These are phyloP conservation scores for Trametes sp. DNA, from an alignment of 1,284 basidiomycete genomes.

Conservation along the genomic window DNA sequence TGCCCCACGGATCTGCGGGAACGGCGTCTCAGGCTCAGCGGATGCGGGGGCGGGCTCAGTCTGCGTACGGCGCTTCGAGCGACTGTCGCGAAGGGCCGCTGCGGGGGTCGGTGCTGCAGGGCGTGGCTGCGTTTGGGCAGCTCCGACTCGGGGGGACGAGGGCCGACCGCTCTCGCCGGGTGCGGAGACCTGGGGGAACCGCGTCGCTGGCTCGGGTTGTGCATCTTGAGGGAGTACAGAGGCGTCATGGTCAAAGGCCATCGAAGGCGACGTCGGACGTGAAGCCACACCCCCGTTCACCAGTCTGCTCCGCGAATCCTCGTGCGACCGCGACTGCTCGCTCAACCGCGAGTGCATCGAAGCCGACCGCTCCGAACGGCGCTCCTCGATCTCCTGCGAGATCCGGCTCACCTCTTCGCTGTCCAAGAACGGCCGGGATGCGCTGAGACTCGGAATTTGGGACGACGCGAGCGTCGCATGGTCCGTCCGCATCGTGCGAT, in stretches of 20 bases:
- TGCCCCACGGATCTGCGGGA: conserved; percentile 82
- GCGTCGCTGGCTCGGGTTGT: conserved; percentile 18
- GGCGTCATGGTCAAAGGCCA: conserved; percentile 16
- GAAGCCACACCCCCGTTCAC: conserved; percentile 13
- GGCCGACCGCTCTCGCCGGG: conserved; percentile 22
- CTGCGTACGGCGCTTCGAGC: conserved; percentile 21
- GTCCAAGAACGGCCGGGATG: conserved; percentile 49
- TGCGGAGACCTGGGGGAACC: conserved; percentile 13
- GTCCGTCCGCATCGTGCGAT: conserved; percentile 56
- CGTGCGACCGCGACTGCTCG: conserved; percentile 32
- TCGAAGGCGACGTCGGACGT: conserved; percentile 22
- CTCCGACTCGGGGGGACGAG: conserved; percentile 14
- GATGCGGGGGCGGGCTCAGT: conserved; percentile 8
- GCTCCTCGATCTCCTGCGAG: conserved; percentile 63
- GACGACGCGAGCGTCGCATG: conserved; percentile 48
- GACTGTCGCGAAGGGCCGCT: conserved; percentile 34
- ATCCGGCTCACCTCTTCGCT: conserved; percentile 61
- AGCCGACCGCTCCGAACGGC: conserved; percentile 56
- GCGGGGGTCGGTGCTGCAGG: conserved; percentile 44
- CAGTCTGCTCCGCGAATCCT: conserved; percentile 25
- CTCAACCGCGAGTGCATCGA: conserved; percentile 31
- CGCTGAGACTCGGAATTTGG: conserved; percentile 23
- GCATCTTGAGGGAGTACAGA: conserved; percentile 10
- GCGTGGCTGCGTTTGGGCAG: conserved; percentile 18
- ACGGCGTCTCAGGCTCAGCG: conserved; percentile 55